Evolutionary conservation across 495 filamentous ascomycete genomes (phyloP).

Genomic region (Lasiosphaeris hirsuta): DNA sequence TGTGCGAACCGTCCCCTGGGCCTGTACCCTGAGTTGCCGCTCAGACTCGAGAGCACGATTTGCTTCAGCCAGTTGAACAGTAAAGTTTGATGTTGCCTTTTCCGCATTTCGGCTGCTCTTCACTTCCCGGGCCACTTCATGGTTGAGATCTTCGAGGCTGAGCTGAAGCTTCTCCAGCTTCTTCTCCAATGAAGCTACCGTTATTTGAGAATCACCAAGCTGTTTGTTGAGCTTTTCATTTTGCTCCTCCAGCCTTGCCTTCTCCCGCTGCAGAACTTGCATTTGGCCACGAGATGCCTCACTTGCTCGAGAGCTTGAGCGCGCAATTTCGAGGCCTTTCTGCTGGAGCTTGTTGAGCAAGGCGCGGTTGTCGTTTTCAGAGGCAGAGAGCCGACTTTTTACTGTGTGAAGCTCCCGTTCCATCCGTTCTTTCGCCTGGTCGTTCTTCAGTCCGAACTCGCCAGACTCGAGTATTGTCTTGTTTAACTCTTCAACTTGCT

Average conservation of each 20-base stretch:
- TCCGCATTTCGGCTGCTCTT: conserved; percentile 89
- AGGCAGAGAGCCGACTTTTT: conserved; percentile 85
- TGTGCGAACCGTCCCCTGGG: conserved; percentile 79
- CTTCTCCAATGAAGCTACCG: conserved; percentile 84
- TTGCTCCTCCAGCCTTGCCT: conserved; percentile 78
- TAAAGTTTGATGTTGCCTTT: conserved; percentile 78
- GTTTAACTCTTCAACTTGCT: conserved; percentile 75
- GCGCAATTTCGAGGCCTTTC: conserved; percentile 93
- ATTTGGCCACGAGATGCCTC: conserved; percentile 82
- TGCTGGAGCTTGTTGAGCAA: conserved; percentile 95
- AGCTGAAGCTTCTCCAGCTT: conserved; percentile 92
- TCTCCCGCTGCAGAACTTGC: conserved; percentile 74
- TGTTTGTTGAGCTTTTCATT: conserved; percentile 77
- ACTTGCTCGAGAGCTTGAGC: conserved; percentile 80
- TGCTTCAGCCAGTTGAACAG: conserved; percentile 79
- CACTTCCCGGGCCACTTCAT: conserved; percentile 87
- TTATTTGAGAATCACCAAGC: conserved; percentile 81
- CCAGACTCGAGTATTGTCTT: conserved; percentile 85
- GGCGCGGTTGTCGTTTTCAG: conserved; percentile 95
- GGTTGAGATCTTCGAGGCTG: conserved; percentile 87
- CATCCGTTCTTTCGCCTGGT: conserved; percentile 88
- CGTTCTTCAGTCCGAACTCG: conserved; percentile 78
- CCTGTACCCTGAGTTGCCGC: conserved; percentile 77
- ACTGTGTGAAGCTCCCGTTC: conserved; percentile 91
- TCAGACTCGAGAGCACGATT: conserved; percentile 91